Evolutionary conservation across 208 protist genomes (phyloP).

Genomic region (Trypanosoma lewisi): DNA sequence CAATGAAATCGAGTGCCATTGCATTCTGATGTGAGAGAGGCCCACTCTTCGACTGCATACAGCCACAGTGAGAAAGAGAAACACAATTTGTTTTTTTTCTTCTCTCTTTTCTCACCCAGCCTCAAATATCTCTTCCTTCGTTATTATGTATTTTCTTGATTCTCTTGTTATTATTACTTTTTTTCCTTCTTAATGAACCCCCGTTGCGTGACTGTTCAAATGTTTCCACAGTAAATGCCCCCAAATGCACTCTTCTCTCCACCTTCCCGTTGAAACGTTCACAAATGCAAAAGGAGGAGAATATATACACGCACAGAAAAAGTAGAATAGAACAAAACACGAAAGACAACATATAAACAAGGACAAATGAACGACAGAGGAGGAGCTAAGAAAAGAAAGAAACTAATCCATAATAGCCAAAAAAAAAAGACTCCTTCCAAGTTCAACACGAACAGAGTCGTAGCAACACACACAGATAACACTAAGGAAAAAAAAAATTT

Average conservation of each 20-base stretch:
- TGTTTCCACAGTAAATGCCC: not conserved
- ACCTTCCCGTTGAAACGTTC: not conserved
- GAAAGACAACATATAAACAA: constrained; percentile 5
- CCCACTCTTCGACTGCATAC: constrained; percentile 2
- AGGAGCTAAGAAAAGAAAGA: constrained; percentile 1
- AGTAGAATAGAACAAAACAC: constrained; percentile 10
- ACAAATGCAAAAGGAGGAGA: constrained; percentile 10
- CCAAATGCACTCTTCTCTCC: too few species aligned
- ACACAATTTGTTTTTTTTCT: too few species aligned
- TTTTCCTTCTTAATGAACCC: not conserved
- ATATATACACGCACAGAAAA: constrained; percentile 11
- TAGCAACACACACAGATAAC: too few species aligned
- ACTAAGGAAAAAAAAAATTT: not conserved
- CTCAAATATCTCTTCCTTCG: not conserved
- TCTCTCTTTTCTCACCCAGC: not conserved
- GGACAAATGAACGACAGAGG: not conserved
- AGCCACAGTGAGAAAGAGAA: not conserved
- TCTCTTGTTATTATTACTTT: not conserved
- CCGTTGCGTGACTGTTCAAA: not conserved
- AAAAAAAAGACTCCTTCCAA: too few species aligned
- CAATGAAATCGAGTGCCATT: constrained; percentile 15
- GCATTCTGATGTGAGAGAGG: not conserved
- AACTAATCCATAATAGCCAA: not conserved
- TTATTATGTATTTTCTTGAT: constrained; percentile 1
- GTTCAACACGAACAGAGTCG: too few species aligned